Percentiles rank a stretch among this genome's conserved stretches.
phyloP scores from a whole-genome alignment of 257 asterid species.

The Haberlea rhodopensis region DNA sequence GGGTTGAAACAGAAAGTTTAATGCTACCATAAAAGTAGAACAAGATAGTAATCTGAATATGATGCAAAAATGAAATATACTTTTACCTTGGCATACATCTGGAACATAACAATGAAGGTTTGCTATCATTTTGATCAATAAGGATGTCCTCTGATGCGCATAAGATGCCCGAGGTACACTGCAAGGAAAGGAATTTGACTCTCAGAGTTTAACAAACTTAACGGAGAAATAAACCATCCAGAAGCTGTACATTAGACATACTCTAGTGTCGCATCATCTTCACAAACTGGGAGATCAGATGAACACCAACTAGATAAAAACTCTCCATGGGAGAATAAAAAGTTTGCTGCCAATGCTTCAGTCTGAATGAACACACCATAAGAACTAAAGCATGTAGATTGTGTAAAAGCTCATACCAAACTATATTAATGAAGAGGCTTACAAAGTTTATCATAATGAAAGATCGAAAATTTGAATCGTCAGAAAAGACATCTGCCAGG shows the following conservation, averaged over 20 bases:
- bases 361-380: constrained; percentile 60
- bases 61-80: constrained; percentile 4
- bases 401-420: constrained; percentile 3
- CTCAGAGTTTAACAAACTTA: constrained; percentile 21
- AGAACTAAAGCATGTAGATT: constrained; percentile 23
- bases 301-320: constrained; percentile 95
- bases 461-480: constrained; percentile 91
- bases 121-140: constrained; percentile 89
- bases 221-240: constrained; percentile 34
- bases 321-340: constrained; percentile 71
- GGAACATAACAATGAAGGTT: constrained; percentile 97
- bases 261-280: constrained; percentile 77
- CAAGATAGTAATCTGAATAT: constrained; percentile 16
- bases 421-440: constrained; percentile 36
- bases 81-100: constrained; percentile 83
- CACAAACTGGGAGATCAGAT: constrained; percentile 70
- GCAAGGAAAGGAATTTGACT: constrained; percentile 35
- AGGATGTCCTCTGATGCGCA: constrained; percentile 86
- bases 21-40: constrained; percentile 15
- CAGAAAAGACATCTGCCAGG: constrained; percentile 87
- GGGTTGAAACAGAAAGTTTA: constrained; percentile 26
- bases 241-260: constrained; percentile 54
- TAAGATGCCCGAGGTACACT: constrained; percentile 70
- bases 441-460: constrained; percentile 73
- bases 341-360: constrained; percentile 69